Conservation (phyloP, 2,329 filamentous ascomycete species). For the Aspergillus sp. region DNA sequence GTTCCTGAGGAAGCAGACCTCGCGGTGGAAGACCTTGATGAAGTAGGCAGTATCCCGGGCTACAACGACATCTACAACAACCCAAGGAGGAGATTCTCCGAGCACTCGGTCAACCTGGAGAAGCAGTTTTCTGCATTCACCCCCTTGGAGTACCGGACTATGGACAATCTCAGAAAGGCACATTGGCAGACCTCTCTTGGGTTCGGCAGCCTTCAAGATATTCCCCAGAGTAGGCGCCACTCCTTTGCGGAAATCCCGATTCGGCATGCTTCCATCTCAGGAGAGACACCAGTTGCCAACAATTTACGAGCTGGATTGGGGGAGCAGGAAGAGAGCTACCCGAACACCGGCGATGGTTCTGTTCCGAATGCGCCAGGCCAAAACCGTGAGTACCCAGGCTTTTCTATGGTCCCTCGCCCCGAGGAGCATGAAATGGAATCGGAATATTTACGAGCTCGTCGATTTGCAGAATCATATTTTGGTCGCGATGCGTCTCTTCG, state of each 20-base stretch:
- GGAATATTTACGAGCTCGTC: slow-evolving; percentile 45
- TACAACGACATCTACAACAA: slow-evolving; percentile 46
- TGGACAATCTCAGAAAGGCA: slow-evolving; percentile 52
- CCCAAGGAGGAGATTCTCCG: slow-evolving; percentile 48
- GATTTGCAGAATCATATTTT: slow-evolving; percentile 51
- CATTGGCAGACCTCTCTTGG: slow-evolving; percentile 58
- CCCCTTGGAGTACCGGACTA: slow-evolving; percentile 47
- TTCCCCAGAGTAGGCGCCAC: slow-evolving; percentile 55
- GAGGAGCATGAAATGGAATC: slow-evolving; percentile 39
- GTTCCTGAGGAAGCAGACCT: slow-evolving; percentile 51
- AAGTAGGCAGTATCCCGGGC: slow-evolving; percentile 44
- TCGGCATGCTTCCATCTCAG: slow-evolving; percentile 49
- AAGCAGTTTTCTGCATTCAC: slow-evolving; percentile 44
- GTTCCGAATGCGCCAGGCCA: slow-evolving; percentile 44
- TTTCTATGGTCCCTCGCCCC: slow-evolving; percentile 38
- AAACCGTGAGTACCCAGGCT: slow-evolving; percentile 48
- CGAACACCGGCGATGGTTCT: slow-evolving; percentile 41
- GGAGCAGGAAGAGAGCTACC: slow-evolving; percentile 45
- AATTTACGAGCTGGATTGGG: slow-evolving; percentile 29
- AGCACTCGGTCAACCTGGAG: slow-evolving; percentile 48
- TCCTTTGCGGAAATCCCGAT: slow-evolving; percentile 57
- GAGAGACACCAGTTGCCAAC: slow-evolving; percentile 34
- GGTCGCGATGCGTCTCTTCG: slow-evolving; percentile 43
- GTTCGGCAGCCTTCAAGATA: slow-evolving; percentile 51
- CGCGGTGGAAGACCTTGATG: slow-evolving; percentile 51